Base-by-base conservation (phyloP, 1,284 basidiomycete genomes). In the Boletellus deceptivus region DNA sequence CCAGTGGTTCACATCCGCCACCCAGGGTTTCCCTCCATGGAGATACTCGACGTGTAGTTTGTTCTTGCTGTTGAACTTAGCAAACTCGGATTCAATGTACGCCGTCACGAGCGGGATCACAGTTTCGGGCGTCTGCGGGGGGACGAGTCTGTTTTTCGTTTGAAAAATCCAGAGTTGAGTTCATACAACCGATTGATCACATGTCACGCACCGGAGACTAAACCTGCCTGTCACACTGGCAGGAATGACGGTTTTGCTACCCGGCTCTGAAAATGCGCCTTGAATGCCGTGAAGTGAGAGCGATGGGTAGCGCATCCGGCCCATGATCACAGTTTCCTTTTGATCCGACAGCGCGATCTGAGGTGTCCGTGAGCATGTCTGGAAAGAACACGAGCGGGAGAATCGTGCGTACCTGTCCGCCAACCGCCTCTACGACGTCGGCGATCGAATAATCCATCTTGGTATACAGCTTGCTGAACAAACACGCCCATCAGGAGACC, bases 271-370 rank as follows among this genome's bases (percentile, higher is more conserved):
- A 77, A 98, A 98, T 5, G 95, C 97, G 50, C 97, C 96, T 71
- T 98, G 93, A 63, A 99, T 96, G 24, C 96, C 97, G 71, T 99
- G 96, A 16, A 99, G 74, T 4, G 93, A 96, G 53, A 99, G 79
- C 55, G 86, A 90, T 1, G 94, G 93, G 70, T 86, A 82, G 44
- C 88, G 80, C 91, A 93, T 93, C 59, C 92, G 84, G 33, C 86
- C 90, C 93, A 96, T 97, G 43, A 97, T 74, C 5, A 91, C 86
- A n/a, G 78, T 74, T 29, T 86, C 83, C 69, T 94, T 95, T 70
- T 96, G 88, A 10, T 83, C 74, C 4, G 85, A 87, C 43, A 98
- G 69, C 0, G 91, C 86, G 18, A 68, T 62, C 67, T 62, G 25
- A 13, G 10, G 9, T 25, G 40, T 37, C 14, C 6, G 10, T 64